A percentile compares a stretch with the other conserved stretches of the same genome.
Conservation (phyloP, 1,139 yeast species). For the Chernovozyma aurita region DNA sequence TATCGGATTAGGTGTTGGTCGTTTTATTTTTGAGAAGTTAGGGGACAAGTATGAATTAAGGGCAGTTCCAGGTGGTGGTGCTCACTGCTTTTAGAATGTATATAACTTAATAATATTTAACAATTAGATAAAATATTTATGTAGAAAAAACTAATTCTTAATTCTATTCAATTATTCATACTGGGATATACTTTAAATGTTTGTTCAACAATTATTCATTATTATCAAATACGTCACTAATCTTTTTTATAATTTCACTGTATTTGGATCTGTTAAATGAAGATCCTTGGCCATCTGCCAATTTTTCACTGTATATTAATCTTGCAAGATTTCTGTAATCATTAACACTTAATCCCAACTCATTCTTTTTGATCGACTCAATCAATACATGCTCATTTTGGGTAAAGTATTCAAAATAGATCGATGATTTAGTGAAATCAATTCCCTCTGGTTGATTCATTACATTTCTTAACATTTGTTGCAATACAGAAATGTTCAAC, state of each 20-base stretch:
- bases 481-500: conserved; percentile 67
- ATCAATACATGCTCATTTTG: conserved; percentile 34
- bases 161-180: no score
- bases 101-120: no score
- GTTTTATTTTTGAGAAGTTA: conserved; percentile 60
- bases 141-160: no score
- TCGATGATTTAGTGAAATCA: conserved; percentile 52
- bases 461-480: conserved; percentile 68
- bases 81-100: conserved; percentile 1
- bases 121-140: no score
- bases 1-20: conserved; percentile 64
- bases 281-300: conserved; percentile 38
- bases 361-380: conserved; percentile 18
- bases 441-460: conserved; percentile 54
- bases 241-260: conserved; percentile 29
- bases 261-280: conserved; percentile 38
- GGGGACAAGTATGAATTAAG: conserved; percentile 17
- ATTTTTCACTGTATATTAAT: conserved; percentile 42
- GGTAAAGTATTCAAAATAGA: conserved; percentile 55
- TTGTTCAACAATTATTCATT: neutral
- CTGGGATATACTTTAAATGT: no score
- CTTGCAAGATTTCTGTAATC: conserved; percentile 36
- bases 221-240: neutral
- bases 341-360: conserved; percentile 14
- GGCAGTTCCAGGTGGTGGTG: conserved; percentile 10